A percentile compares a stretch with the other conserved stretches of the same genome.
Conservation (phyloP, 805 yeast species). For the Wickerhamiella musiphila region DNA sequence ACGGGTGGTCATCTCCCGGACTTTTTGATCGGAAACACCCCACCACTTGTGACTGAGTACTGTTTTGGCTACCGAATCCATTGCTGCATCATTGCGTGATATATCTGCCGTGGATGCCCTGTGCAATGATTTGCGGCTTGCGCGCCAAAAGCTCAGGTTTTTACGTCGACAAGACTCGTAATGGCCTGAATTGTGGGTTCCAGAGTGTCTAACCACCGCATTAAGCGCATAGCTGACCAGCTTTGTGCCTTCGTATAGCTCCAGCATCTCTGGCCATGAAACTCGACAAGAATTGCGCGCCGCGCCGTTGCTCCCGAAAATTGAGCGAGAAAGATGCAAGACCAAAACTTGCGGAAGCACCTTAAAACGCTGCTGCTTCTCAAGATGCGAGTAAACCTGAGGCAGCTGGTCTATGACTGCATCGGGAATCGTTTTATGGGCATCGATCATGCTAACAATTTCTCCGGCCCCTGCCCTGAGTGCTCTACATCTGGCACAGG, state of each 20-base stretch:
- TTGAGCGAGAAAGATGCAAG: conserved; percentile 75
- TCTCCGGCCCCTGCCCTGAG: conserved; percentile 23
- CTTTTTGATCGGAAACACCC: conserved; percentile 66
- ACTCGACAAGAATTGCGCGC: conserved; percentile 64
- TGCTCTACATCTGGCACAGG: conserved; percentile 53
- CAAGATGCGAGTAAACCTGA: conserved; percentile 27
- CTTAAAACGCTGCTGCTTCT: conserved; percentile 42
- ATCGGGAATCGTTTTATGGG: conserved; percentile 27
- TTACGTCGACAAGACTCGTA: conserved; percentile 76
- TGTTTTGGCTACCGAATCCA: too few relatives aligned
- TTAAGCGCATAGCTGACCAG: conserved; percentile 36
- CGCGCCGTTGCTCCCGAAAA: conserved; percentile 47
- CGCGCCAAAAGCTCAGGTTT: conserved; percentile 16
- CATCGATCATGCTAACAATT: conserved; percentile 29
- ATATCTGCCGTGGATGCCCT: too few relatives aligned
- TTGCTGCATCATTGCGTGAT: neutral
- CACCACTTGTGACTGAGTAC: too few relatives aligned
- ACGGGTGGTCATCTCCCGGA: conserved; percentile 39
- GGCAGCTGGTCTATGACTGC: conserved; percentile 24
- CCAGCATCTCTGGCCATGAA: conserved; percentile 37
- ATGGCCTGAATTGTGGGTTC: conserved; percentile 79
- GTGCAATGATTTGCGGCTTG: neutral
- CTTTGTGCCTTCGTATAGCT: conserved; percentile 24
- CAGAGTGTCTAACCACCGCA: conserved; percentile 70
- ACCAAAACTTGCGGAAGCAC: conserved; percentile 56